These are phyloP conservation scores for Lachnellula arida DNA, from an alignment of 2,329 filamentous ascomycete species.

Conservation along the genomic window DNA sequence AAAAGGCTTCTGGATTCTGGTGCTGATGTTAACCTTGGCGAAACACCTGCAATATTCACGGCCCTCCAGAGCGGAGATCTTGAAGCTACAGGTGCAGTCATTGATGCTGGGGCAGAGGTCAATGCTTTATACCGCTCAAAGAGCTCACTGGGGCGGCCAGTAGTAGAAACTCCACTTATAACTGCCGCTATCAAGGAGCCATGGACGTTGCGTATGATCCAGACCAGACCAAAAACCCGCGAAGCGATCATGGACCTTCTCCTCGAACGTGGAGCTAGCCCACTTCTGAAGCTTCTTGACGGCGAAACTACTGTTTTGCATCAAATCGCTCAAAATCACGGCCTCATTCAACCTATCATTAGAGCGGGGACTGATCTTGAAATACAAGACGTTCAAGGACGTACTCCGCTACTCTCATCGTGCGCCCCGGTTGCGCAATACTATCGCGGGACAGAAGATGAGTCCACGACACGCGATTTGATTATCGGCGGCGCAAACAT, in stretches of 20 bases:
- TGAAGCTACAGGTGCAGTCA: background rate
- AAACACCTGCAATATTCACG: background rate
- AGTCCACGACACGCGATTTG: background rate
- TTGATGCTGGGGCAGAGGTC: constrained; percentile 1
- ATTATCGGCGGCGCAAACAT: constrained; percentile 9
- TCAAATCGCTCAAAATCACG: background rate
- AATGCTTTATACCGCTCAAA: background rate
- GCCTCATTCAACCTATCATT: background rate
- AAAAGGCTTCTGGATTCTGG: background rate
- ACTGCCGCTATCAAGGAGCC: background rate
- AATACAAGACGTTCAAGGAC: constrained; percentile 2
- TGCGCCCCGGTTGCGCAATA: background rate
- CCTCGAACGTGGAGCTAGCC: background rate
- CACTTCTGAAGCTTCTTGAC: background rate
- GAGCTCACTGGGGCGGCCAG: too few relatives aligned
- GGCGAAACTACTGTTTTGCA: background rate
- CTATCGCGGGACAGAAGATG: background rate
- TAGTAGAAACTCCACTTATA: background rate
- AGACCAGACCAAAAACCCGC: background rate
- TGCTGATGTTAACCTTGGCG: background rate
- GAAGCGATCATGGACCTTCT: background rate
- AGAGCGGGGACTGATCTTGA: constrained; percentile 3
- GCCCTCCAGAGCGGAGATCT: background rate
- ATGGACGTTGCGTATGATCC: background rate
- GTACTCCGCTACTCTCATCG: constrained; percentile 4